Base-by-base conservation (phyloP, 208 protist genomes). In the Acanthamoeba healyi region DNA sequence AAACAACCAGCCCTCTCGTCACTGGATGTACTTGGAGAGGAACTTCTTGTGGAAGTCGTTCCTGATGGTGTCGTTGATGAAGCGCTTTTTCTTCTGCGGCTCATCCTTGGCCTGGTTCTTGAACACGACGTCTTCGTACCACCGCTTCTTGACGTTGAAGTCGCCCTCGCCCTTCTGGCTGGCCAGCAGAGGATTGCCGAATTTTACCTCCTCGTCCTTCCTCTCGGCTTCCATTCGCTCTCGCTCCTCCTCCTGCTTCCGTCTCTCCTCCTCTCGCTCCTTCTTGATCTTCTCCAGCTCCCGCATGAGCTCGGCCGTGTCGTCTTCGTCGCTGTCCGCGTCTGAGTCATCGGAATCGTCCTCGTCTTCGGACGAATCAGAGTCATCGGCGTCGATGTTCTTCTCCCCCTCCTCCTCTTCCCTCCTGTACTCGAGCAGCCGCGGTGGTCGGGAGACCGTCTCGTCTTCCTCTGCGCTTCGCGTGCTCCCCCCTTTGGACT, bases 31-130 rank as follows among this genome's bases (percentile, higher is more conserved):
- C 93, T 97, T 97, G 44, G 95, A 88, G 54, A 98, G 94, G 58
- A 98, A 98, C 65, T 98, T 97, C 32, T 93, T 92, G 82, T 98
- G 97, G 92, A 98, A 98, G 91, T 98, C 97, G 93, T 95, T 97
- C 42, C 98, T 95, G 49, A 98, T 97, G 36, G 98, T 98, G 94
- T 98, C 98, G 95, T 98, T 98, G 54, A 98, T 97, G 89, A 98
- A 98, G 56, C 97, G 96, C 86, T 98, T 98, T 93, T 98, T 95
- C n/a, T 56, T 54, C 26, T 95, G 79, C 2, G 95, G 95, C 84
- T 96, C 96, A 70, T 95, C 96, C 74, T 92, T 95, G 24, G 97
- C 96, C 86, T 98, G 97, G 94, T 98, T 98, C 87, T 97, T 98
- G 94, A 98, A 98, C 4, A 98, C 97, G 38, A 96, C 96, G 51